Evolutionary conservation across 345 rosid species (phyloP).

Genomic region (Punica granatum): DNA sequence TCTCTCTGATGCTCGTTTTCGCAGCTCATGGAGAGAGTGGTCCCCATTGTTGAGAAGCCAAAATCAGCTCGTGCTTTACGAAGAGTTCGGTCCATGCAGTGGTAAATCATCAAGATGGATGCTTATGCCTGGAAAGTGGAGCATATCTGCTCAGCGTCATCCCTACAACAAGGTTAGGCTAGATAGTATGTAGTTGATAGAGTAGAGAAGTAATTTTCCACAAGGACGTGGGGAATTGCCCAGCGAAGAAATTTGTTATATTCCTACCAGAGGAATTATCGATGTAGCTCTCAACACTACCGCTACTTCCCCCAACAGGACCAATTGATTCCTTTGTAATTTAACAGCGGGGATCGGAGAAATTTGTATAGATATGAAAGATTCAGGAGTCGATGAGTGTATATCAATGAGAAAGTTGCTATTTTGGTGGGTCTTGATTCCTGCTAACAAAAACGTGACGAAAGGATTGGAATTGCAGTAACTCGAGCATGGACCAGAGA

Average conservation of each 20-base stretch:
- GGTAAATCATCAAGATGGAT: slow-evolving; percentile 30
- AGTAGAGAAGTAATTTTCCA: background rate
- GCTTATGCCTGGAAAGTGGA: slow-evolving; percentile 8
- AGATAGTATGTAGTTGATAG: background rate
- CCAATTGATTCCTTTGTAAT: background rate
- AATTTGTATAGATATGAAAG: background rate
- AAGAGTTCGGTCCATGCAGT: slow-evolving; percentile 54
- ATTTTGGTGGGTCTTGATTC: background rate
- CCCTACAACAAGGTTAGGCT: background rate
- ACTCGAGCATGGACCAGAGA: background rate
- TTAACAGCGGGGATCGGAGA: background rate
- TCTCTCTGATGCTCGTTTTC: background rate
- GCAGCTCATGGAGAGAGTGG: slow-evolving; percentile 72
- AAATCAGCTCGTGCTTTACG: slow-evolving; percentile 38
- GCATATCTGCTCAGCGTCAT: slow-evolving; percentile 1
- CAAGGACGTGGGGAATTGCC: background rate
- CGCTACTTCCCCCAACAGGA: background rate
- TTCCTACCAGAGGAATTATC: background rate
- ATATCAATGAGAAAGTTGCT: background rate
- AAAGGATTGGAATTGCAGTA: no score
- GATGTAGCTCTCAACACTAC: background rate
- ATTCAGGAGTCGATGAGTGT: background rate
- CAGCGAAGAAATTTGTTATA: background rate
- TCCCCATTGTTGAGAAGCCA: slow-evolving; percentile 62
- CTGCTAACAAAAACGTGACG: no score